Conservation (phyloP, 805 yeast species). For the Candida lessepsii region DNA sequence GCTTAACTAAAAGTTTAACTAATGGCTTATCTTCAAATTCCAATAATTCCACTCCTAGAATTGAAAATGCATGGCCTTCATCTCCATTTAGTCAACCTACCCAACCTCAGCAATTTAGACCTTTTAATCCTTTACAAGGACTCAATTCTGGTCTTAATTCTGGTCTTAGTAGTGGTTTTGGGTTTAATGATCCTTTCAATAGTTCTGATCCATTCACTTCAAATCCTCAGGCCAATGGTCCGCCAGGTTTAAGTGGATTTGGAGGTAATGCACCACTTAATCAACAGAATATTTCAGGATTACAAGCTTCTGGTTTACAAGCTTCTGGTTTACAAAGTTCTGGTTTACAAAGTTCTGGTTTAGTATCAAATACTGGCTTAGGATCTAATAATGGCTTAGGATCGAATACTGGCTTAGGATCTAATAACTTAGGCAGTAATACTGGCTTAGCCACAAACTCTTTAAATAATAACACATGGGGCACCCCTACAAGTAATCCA, state of each 20-base stretch:
- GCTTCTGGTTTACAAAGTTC: too few species aligned
- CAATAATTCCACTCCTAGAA: slow-evolving; percentile 5
- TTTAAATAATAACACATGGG: too few species aligned
- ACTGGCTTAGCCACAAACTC: background rate
- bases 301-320: too few species aligned
- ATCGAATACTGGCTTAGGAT: background rate
- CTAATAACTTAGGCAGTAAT: slow-evolving; percentile 7
- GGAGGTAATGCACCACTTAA: slow-evolving; percentile 2
- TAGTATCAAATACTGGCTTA: background rate
- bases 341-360: too few species aligned
- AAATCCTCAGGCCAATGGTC: background rate
- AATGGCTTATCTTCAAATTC: background rate
- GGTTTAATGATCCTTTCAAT: background rate
- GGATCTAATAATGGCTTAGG: slow-evolving; percentile 1
- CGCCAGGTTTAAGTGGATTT: slow-evolving; percentile 5
- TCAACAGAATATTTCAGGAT: too few species aligned
- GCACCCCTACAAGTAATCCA: too few species aligned
- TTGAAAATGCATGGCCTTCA: slow-evolving; percentile 9
- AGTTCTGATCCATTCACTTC: slow-evolving; percentile 1
- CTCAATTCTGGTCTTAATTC: slow-evolving; percentile 3
- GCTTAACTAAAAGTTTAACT: background rate
- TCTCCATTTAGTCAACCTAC: slow-evolving; percentile 4
- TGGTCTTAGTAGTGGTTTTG: too few species aligned
- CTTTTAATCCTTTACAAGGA: slow-evolving; percentile 2
- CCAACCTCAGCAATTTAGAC: slow-evolving; percentile 5